A percentile compares a stretch with the other conserved stretches of the same genome.
phyloP scores from a whole-genome alignment of 164 flowering plant genomes.

The Vitis riparia region DNA sequence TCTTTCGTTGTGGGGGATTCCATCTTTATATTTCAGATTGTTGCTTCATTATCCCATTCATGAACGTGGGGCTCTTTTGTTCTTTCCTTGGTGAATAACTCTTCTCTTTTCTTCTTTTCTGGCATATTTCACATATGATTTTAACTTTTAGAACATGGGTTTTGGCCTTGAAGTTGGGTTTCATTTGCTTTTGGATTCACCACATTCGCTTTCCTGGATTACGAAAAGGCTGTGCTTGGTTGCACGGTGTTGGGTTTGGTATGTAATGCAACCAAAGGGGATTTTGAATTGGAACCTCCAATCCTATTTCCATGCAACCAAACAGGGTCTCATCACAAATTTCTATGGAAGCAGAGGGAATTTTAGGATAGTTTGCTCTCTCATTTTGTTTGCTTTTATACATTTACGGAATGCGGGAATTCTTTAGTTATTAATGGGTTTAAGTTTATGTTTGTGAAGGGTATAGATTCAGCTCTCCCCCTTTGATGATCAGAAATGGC shows the following conservation, averaged over 20 bases:
- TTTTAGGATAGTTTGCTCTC: no score
- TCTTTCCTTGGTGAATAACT: not conserved
- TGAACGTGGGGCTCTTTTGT: not conserved
- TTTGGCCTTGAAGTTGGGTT: no score
- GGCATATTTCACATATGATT: not conserved
- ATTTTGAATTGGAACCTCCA: no score
- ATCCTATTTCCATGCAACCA: no score
- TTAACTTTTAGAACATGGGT: not conserved
- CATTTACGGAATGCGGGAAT: not conserved
- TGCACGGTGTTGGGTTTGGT: no score
- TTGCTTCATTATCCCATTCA: not conserved
- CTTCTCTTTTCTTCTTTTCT: not conserved
- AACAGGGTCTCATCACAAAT: no score
- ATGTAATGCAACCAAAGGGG: no score
- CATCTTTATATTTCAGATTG: not conserved
- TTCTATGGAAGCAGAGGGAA: no score
- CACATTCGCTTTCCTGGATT: not conserved
- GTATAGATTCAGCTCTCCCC: not conserved
- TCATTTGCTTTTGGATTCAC: conserved; percentile 5
- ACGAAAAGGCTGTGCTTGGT: not conserved
- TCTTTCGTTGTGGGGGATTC: not conserved
- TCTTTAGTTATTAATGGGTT: not conserved
- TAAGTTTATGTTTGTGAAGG: no score
- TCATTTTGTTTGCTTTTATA: no score
- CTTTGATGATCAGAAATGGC: conserved; percentile 10